These are phyloP conservation scores for Cordyceps sp. DNA, from an alignment of 2,329 filamentous ascomycete species.

Conservation along the genomic window DNA sequence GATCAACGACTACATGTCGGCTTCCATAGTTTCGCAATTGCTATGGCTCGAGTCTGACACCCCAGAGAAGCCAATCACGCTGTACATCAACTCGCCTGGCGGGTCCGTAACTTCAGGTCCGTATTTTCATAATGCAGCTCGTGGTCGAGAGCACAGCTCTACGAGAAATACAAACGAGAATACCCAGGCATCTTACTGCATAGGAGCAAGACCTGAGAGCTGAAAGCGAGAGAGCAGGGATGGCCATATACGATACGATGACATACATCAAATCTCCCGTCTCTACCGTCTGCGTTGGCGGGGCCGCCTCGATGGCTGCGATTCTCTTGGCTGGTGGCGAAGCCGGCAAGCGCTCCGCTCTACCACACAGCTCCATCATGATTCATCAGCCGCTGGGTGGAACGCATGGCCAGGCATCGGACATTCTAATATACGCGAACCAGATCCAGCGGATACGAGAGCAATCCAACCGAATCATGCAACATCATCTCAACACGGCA, in stretches of 20 bases:
- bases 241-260: slow-evolving; percentile 98
- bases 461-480: slow-evolving; percentile 83
- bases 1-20: slow-evolving; percentile 79
- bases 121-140: slow-evolving; percentile 1
- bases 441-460: slow-evolving; percentile 80
- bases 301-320: slow-evolving; percentile 89
- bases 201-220: too few relatives aligned
- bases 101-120: slow-evolving; percentile 65
- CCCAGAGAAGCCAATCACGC: slow-evolving; percentile 83
- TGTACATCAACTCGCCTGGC: slow-evolving; percentile 96
- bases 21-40: slow-evolving; percentile 88
- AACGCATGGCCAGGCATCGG: slow-evolving; percentile 47
- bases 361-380: slow-evolving; percentile 94
- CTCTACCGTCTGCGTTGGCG: slow-evolving; percentile 85
- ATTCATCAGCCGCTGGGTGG: slow-evolving; percentile 85
- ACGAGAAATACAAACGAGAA: not conserved
- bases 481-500: slow-evolving; percentile 64
- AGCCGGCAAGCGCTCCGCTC: slow-evolving; percentile 67
- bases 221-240: slow-evolving; percentile 24
- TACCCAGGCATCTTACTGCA: too few relatives aligned
- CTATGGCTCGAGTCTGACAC: slow-evolving; percentile 97
- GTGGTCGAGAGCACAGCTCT: not conserved
- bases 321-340: slow-evolving; percentile 76
- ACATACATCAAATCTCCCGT: slow-evolving; percentile 87
- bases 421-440: slow-evolving; percentile 94